Conservation (phyloP, 2,329 filamentous ascomycete species). For the Pyrenochaeta sp. region DNA sequence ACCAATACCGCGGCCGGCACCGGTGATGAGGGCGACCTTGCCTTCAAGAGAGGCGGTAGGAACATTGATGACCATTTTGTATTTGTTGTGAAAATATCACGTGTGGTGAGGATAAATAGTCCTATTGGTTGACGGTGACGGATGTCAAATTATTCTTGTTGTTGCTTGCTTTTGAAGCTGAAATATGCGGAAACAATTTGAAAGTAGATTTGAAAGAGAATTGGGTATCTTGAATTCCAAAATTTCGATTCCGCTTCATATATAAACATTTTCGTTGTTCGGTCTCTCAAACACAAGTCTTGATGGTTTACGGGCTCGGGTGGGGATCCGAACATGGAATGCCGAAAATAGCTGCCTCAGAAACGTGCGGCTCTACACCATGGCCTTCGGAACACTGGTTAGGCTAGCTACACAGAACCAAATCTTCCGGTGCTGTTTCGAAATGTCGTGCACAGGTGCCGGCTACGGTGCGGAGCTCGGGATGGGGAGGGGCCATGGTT, state of each 20-base stretch:
- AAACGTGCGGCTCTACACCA: conserved; percentile 34
- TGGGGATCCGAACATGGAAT: conserved; percentile 33
- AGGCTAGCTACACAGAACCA: conserved; percentile 20
- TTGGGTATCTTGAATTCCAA: conserved; percentile 13
- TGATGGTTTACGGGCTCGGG: conserved; percentile 23
- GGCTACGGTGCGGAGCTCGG: conserved; percentile 35
- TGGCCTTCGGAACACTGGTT: conserved; percentile 20
- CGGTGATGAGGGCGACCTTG: conserved; percentile 70
- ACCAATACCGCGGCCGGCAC: conserved; percentile 71
- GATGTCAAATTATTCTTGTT: not conserved
- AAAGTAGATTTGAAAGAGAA: not conserved
- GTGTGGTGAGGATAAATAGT: conserved; percentile 19
- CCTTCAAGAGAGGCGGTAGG: conserved; percentile 60
- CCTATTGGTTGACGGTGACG: conserved; percentile 13
- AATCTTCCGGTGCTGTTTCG: conserved; percentile 22
- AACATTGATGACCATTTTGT: conserved; percentile 53
- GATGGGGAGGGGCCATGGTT: conserved; percentile 38
- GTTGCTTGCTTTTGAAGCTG: conserved; percentile 1
- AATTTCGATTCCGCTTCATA: conserved; percentile 1
- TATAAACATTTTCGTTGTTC: conserved; percentile 22
- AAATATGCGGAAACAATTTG: not conserved
- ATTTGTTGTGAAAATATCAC: conserved; percentile 14
- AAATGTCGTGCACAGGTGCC: conserved; percentile 23
- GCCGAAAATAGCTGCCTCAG: conserved; percentile 31
- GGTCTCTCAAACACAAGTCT: conserved; percentile 20